Evolutionary conservation across 768 basidiomycete genomes (phyloP).

Genomic region (Xerocomellus dryophilus): DNA sequence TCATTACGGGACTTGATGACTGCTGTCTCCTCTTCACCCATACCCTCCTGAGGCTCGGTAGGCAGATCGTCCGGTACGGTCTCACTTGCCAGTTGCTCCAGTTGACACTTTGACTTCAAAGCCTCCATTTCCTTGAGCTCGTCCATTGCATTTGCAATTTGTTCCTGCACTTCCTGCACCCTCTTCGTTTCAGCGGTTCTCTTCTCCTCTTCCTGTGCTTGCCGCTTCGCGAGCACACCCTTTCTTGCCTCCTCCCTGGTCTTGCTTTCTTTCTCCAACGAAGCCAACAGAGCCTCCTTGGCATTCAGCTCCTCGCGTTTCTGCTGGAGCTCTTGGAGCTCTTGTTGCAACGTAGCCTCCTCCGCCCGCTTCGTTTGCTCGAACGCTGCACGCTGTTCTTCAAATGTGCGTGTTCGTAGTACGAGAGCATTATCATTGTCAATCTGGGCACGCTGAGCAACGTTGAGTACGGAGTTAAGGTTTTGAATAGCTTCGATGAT

Average conservation of each 20-base stretch:
- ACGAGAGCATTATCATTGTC: constrained; percentile 18
- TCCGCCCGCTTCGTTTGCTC: constrained; percentile 18
- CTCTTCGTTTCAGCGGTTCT: constrained; percentile 16
- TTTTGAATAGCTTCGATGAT: constrained; percentile 16
- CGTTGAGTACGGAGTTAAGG: constrained; percentile 5
- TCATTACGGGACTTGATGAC: constrained; percentile 7
- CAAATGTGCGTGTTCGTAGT: constrained; percentile 10
- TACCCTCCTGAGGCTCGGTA: constrained; percentile 19
- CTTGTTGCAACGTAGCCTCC: constrained; percentile 18
- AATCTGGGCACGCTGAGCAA: constrained; percentile 10
- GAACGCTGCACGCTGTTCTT: constrained; percentile 22
- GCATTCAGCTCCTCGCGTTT: constrained; percentile 18
- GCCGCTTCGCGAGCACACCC: constrained; percentile 18
- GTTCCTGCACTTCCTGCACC: constrained; percentile 16
- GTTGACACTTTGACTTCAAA: constrained; percentile 3
- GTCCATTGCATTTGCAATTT: constrained; percentile 17
- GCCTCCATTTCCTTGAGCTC: constrained; percentile 15
- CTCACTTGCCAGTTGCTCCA: not conserved
- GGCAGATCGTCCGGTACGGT: constrained; percentile 11
- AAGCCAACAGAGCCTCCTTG: constrained; percentile 19
- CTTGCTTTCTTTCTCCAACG: constrained; percentile 24
- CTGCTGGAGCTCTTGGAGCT: constrained; percentile 19
- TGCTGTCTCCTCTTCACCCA: constrained; percentile 18
- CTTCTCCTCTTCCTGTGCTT: constrained; percentile 27
- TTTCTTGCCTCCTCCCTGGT: constrained; percentile 26